A percentile compares a stretch with the other conserved stretches of the same genome.
Evolutionary conservation across 306 rosid genomes (phyloP).

Genomic region (Astragalus glycyphyllos): DNA sequence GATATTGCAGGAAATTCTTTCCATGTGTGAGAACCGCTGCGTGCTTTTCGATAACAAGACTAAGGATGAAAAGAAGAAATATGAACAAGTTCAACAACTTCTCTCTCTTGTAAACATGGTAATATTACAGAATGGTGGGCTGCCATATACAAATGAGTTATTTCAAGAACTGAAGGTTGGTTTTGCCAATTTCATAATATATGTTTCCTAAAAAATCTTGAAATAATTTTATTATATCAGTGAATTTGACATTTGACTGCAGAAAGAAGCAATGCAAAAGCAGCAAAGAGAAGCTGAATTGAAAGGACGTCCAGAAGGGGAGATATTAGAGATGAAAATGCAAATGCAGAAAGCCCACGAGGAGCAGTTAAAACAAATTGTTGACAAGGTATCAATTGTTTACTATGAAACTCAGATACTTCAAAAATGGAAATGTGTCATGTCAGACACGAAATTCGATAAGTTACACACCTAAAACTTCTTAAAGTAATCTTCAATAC

Average conservation of each 20-base stretch:
- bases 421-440: too few species aligned
- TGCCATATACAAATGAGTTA: constrained; percentile 70
- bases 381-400: constrained; percentile 69
- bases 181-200: constrained; percentile 5
- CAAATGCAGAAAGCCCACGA: constrained; percentile 66
- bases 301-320: constrained; percentile 57
- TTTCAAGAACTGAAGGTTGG: constrained; percentile 75
- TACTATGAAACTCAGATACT: too few species aligned
- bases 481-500: too few species aligned
- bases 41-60: constrained; percentile 91
- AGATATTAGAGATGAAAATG: constrained; percentile 56
- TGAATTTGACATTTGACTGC: constrained; percentile 40
- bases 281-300: constrained; percentile 60
- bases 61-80: constrained; percentile 65
- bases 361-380: constrained; percentile 73
- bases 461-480: too few species aligned
- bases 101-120: constrained; percentile 60
- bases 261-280: constrained; percentile 72
- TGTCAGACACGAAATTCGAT: too few species aligned
- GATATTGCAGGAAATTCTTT: constrained; percentile 66
- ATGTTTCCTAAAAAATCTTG: constrained; percentile 5
- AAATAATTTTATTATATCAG: not conserved
- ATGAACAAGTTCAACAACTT: constrained; percentile 70
- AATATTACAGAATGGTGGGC: constrained; percentile 62
- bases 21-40: constrained; percentile 60